These are phyloP conservation scores for Rhizopus sp. DNA, from an alignment of 371 early-diverging fungal species.

Conservation along the genomic window DNA sequence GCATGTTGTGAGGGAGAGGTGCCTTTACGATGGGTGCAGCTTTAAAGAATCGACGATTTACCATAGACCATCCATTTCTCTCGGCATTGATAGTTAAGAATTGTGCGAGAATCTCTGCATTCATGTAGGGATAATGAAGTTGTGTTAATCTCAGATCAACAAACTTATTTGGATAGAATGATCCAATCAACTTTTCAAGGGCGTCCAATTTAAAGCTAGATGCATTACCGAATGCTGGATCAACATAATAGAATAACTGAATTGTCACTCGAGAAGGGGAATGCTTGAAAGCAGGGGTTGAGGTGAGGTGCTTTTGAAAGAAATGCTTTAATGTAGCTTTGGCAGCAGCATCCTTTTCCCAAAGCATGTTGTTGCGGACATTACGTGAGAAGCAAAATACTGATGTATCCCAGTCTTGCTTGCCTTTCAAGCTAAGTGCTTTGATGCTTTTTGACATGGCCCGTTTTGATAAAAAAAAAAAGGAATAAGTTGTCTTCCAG, in stretches of 20 bases:
- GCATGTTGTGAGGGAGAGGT: constrained; percentile 53
- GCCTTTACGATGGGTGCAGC: constrained; percentile 50
- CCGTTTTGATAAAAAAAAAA: constrained; percentile 1
- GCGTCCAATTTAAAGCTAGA: constrained; percentile 41
- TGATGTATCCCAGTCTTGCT: constrained; percentile 54
- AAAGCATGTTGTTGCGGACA: constrained; percentile 47
- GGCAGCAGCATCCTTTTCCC: constrained; percentile 54
- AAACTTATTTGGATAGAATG: constrained; percentile 49
- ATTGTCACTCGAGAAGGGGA: constrained; percentile 50
- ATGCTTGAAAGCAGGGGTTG: constrained; percentile 52
- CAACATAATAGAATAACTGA: constrained; percentile 54
- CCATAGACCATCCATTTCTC: constrained; percentile 39
- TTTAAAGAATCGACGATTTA: constrained; percentile 48
- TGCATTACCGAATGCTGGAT: constrained; percentile 37
- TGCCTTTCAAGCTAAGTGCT: constrained; percentile 51
- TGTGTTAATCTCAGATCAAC: constrained; percentile 45
- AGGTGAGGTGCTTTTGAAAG: constrained; percentile 52
- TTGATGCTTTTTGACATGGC: constrained; percentile 55
- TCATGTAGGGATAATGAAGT: constrained; percentile 56
- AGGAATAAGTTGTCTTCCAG: neutral
- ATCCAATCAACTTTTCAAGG: constrained; percentile 40
- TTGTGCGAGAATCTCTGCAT: constrained; percentile 56
- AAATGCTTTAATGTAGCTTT: constrained; percentile 44
- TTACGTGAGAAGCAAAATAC: constrained; percentile 50
- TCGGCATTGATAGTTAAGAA: constrained; percentile 48